Conservation (phyloP, 1,284 basidiomycete genomes). For the Athelia psychrophila region DNA sequence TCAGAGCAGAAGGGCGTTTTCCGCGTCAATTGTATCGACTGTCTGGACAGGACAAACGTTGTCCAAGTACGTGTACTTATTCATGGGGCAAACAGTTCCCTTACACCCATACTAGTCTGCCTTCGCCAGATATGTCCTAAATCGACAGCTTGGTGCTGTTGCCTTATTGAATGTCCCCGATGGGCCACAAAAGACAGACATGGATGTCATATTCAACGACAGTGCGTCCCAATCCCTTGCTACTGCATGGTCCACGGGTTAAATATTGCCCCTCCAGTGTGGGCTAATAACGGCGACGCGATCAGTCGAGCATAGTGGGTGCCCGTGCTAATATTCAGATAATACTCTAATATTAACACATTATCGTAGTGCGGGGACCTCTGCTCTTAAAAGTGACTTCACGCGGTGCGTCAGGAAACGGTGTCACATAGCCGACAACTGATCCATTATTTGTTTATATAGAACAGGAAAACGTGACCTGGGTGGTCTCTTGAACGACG, state of each 20-base stretch:
- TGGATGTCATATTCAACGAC: constrained; percentile 85
- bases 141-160: constrained; percentile 78
- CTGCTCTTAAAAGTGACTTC: constrained; percentile 71
- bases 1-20: constrained; percentile 85
- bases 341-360: not conserved
- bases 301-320: constrained; percentile 81
- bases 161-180: constrained; percentile 60
- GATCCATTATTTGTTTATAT: constrained; percentile 2
- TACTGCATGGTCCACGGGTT: constrained; percentile 4
- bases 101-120: constrained; percentile 61
- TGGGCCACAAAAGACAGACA: constrained; percentile 47
- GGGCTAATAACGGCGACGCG: constrained; percentile 95
- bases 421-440: too few relatives aligned
- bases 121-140: constrained; percentile 81
- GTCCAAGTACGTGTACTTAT: constrained; percentile 55
- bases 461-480: constrained; percentile 94
- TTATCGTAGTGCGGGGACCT: constrained; percentile 72
- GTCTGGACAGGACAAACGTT: constrained; percentile 89
- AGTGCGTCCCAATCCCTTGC: constrained; percentile 42
- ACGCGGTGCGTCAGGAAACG: not conserved
- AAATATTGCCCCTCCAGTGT: constrained; percentile 48
- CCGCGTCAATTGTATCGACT: constrained; percentile 92
- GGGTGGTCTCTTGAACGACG: constrained; percentile 88
- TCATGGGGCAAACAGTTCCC: constrained; percentile 2
- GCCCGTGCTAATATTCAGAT: constrained; percentile 8